Conservation (phyloP, 352 stramenopile genomes). For the Pythium folliculosum region DNA sequence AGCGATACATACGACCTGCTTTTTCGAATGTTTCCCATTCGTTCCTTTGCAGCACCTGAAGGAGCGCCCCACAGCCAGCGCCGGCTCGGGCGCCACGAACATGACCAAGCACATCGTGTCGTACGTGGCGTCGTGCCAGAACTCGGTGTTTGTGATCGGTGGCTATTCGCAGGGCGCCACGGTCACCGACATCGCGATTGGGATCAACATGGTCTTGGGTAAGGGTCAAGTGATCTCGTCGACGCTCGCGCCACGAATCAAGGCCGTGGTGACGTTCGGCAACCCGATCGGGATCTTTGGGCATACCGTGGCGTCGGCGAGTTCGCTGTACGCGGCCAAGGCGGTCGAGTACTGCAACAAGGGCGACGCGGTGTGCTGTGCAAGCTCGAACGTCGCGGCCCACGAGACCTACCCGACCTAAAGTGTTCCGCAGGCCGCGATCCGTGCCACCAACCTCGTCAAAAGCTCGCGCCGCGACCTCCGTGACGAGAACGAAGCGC, state of each 20-base stretch:
- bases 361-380: conserved; percentile 15
- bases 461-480: background rate
- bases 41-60: too few species aligned
- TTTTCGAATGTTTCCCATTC: too few species aligned
- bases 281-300: conserved; percentile 8
- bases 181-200: conserved; percentile 35
- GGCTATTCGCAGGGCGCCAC: conserved; percentile 23
- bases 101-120: conserved; percentile 39
- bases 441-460: background rate
- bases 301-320: conserved; percentile 4
- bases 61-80: too few species aligned
- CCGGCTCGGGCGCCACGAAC: conserved; percentile 31
- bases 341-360: conserved; percentile 15
- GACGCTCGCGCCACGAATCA: conserved; percentile 28
- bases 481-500: background rate
- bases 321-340: conserved; percentile 11
- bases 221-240: conserved; percentile 23
- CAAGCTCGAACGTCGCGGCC: background rate
- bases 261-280: conserved; percentile 34
- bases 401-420: conserved; percentile 9
- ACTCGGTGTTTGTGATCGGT: conserved; percentile 14
- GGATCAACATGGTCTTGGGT: conserved; percentile 30
- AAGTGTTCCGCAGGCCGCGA: background rate
- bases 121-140: conserved; percentile 30
- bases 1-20: too few species aligned